Evolutionary conservation across 768 basidiomycete genomes (phyloP), one percentile per base, ranked within the genome.

Genomic region (Serpula lacrymans): DNA sequence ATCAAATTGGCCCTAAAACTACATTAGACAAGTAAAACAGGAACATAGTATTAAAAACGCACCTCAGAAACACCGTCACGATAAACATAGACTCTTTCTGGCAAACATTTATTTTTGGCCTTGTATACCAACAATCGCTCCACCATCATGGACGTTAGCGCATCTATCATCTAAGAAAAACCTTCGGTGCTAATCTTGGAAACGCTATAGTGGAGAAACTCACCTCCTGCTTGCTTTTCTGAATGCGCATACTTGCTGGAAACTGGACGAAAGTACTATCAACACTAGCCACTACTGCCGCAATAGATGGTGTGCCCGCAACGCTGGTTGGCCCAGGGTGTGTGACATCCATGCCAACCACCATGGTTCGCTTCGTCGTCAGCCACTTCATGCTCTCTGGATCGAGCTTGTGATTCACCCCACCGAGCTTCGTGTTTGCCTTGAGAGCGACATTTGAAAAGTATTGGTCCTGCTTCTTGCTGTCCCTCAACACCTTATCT

Each of bases 31-130:
- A 16, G 13, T 37, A 3, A 24, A n/a, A 30, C 28, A 45, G 10
- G 42, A 8, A 11, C 31, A 35, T 29, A 4, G 22, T 30, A 20
- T 6, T 16, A 12, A 26, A 1, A 21, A 9, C 31, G 9, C 4
- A 83, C 87, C 70, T 86, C 84, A 1, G 86, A 88, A 3, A 89
- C 86, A 28, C 88, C 89, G 59, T 90, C 87, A 12, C 89, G 78
- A 51, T 80, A 92, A 6, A 91, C 69, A 24, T 84, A 62, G 5
- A 92, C 70, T 3, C 87, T 72, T 1, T 80, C 72, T 0, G 89
- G 89, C 1, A 91, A 67, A 0, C 51, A 40, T 43, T 60, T 73
- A 47, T 75, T 85, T 54, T 70, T 77, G 56, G 59, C 65, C 48
- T 77, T 66, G 49, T 75, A 91, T 3, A 69, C 48, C 37, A 68